Evolutionary conservation across 2,329 filamentous ascomycete genomes (phyloP), one percentile per base, ranked within the genome.

Genomic region (Neoascochyta sp.): DNA sequence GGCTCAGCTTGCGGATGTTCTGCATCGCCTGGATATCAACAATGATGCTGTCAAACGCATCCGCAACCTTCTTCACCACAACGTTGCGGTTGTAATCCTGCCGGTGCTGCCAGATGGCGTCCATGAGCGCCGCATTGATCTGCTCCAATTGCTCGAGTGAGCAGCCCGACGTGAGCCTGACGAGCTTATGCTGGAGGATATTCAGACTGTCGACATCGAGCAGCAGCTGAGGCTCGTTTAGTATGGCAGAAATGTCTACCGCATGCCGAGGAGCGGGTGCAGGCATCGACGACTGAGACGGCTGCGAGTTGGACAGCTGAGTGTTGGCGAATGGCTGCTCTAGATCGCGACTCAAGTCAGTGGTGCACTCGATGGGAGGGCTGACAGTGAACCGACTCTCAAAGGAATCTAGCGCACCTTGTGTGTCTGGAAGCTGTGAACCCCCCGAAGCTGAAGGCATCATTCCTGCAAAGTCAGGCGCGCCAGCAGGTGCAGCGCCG

Each of bases 111-210:
- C 92, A 98, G 24, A 96, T 76, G 42, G 81, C 79, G 39, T 90
- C 84, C 90, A 96, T 96, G 42, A 96, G 69, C 45, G 83, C 80
- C 6, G 88, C 82, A 60, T 89, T 89, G 58, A 95, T 81, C 63
- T 96, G 90, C 69, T 96, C 90, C 12, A 98, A 69, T 62, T 98
- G 90, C 65, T 98, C 92, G 29, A 98, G 85, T 0, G 82, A 85
- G 60, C 85, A 86, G 1, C 86, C 86, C 12, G 78, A 81, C 2
- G 85, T 90, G 24, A 73, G 70, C 16, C 75, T 65, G 0, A 81
- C 80, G 18, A 95, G 67, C 20, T 78, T 70, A 1, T 70, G 59
- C 34, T 87, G 71, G 32, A 93, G 73, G 5, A 67, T 58, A 2
- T 68, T 61, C 14, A 87, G 67, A 16, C 75, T 69, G 0, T 53